A percentile compares a stretch with the other conserved stretches of the same genome.
phyloP scores from a whole-genome alignment of 2,329 filamentous ascomycete genomes.

The Ceratocystis lukuohia region DNA sequence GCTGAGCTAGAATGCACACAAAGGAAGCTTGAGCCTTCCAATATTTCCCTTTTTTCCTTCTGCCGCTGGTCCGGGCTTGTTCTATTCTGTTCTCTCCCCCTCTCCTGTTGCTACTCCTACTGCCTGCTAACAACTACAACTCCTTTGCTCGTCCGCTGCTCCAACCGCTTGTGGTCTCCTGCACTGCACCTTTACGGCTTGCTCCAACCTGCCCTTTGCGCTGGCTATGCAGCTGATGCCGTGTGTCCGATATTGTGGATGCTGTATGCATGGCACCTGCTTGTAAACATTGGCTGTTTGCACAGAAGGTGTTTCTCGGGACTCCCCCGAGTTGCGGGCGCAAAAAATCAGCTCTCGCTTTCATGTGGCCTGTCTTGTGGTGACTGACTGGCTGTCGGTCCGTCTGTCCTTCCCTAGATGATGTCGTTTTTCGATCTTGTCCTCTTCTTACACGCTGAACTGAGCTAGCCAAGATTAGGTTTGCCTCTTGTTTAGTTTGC shows the following conservation, averaged over 20 bases:
- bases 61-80: neutral
- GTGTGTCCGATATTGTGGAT: neutral
- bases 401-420: neutral
- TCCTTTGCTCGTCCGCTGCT: neutral
- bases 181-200: neutral
- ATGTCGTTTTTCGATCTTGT: too few species aligned
- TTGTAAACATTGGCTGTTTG: neutral
- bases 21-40: neutral
- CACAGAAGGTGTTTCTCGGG: neutral
- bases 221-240: neutral
- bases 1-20: neutral
- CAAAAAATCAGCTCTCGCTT: neutral
- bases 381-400: neutral
- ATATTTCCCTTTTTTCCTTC: neutral
- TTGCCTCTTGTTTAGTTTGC: too few species aligned
- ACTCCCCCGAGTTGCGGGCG: neutral
- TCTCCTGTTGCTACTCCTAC: neutral
- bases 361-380: neutral
- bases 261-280: neutral
- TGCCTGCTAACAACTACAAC: neutral
- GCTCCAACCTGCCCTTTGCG: neutral
- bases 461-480: too few species aligned
- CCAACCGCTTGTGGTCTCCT: neutral
- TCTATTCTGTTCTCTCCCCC: neutral
- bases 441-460: too few species aligned